A percentile compares a stretch with the other conserved stretches of the same genome.
Conservation (phyloP, 1,139 yeast genomes). For the Blastobotrys malaysiensis region DNA sequence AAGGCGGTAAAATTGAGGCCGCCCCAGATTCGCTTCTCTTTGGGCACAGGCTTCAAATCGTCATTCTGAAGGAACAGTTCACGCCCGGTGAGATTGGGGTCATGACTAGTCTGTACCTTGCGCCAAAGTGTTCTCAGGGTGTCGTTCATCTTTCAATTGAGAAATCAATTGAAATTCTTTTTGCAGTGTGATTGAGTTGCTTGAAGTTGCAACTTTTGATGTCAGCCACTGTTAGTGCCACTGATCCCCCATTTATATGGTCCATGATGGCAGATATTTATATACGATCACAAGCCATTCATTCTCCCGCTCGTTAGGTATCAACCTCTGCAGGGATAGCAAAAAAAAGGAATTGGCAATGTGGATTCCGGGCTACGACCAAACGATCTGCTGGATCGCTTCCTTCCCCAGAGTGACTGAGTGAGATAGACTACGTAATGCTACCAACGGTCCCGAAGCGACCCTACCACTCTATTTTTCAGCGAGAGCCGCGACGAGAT, state of each 20-base stretch:
- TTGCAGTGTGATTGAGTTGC: neutral
- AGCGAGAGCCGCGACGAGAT: neutral
- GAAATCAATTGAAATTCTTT: neutral
- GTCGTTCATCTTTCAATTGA: neutral
- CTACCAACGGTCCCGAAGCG: neutral
- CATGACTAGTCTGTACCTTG: constrained; percentile 21
- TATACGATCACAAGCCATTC: neutral
- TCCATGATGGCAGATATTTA: neutral
- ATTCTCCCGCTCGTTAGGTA: too few species aligned
- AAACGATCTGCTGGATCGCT: neutral
- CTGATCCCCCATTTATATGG: too few species aligned
- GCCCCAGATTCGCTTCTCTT: constrained; percentile 59
- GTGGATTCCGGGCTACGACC: neutral
- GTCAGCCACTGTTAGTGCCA: too few species aligned
- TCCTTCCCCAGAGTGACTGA: neutral
- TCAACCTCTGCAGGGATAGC: too few species aligned
- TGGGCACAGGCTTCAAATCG: constrained; percentile 74
- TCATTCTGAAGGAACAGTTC: constrained; percentile 48
- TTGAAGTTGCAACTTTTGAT: neutral
- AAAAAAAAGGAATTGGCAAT: too few species aligned
- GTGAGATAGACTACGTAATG: neutral
- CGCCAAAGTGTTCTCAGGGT: neutral
- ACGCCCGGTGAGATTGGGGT: constrained; percentile 18
- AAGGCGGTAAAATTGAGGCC: constrained; percentile 75
- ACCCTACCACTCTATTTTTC: neutral